These are phyloP conservation scores for Dothideomycetes sp. DNA, from an alignment of 2,329 filamentous ascomycete genomes.

Conservation along the genomic window DNA sequence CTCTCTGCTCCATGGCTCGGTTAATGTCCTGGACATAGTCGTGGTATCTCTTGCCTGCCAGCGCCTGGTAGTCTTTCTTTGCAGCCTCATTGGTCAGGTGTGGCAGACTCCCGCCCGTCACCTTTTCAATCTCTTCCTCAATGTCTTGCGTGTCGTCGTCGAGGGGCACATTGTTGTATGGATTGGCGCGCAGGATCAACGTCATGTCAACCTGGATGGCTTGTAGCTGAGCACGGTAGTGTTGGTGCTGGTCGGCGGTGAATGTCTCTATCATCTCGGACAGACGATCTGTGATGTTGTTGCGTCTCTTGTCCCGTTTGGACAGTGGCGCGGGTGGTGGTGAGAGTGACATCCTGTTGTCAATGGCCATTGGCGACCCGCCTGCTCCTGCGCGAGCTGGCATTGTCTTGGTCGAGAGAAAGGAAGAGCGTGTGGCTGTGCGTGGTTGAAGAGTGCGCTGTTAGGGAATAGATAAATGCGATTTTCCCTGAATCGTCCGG, in stretches of 20 bases:
- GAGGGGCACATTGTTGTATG: constrained; percentile 59
- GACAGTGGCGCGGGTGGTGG: constrained; percentile 45
- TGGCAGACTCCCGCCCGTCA: constrained; percentile 29
- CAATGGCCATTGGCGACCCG: constrained; percentile 6
- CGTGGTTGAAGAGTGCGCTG: too few species aligned
- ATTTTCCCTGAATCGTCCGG: too few species aligned
- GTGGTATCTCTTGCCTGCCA: constrained; percentile 70
- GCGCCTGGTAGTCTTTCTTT: constrained; percentile 55
- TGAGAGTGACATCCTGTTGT: constrained; percentile 17
- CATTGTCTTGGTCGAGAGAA: background rate
- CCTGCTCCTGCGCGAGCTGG: background rate
- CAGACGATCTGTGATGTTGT: constrained; percentile 69
- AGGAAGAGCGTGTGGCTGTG: background rate
- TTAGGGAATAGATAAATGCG: too few species aligned
- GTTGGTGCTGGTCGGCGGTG: constrained; percentile 65
- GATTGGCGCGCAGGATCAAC: constrained; percentile 74
- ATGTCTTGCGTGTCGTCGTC: constrained; percentile 56
- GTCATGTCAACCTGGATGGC: constrained; percentile 87
- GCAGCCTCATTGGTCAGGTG: constrained; percentile 31
- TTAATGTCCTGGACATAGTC: constrained; percentile 82
- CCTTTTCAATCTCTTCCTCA: constrained; percentile 42
- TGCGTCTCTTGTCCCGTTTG: constrained; percentile 84
- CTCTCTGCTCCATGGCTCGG: constrained; percentile 75
- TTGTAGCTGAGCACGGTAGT: constrained; percentile 82
- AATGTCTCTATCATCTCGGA: constrained; percentile 67